Conservation (phyloP, 441 rosid species). For the Lagerstroemia fauriei region DNA sequence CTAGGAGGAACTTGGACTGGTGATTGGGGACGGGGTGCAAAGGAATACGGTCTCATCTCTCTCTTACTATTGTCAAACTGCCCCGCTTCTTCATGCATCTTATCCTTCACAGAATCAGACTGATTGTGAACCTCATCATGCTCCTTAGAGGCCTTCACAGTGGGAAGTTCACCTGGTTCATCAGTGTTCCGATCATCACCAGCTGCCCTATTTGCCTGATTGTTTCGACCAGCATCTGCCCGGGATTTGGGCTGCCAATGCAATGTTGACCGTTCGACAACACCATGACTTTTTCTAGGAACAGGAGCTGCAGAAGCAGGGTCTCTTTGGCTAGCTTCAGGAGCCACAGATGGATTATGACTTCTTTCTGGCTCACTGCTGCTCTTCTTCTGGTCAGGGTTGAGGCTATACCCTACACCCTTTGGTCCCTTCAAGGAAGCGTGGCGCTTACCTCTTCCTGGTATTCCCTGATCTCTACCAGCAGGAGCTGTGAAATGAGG, state of each 20-base stretch:
- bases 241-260: conserved; percentile 84
- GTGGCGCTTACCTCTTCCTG: conserved; percentile 59
- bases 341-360: conserved; percentile 39
- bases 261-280: conserved; percentile 55
- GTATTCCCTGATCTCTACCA: conserved; percentile 56
- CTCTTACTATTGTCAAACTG: conserved; percentile 45
- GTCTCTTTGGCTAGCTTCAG: conserved; percentile 50
- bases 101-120: conserved; percentile 33
- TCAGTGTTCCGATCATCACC: conserved; percentile 42
- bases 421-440: conserved; percentile 51
- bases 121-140: conserved; percentile 35
- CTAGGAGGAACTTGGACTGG: conserved; percentile 36
- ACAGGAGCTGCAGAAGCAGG: conserved; percentile 29
- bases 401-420: conserved; percentile 46
- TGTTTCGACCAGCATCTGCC: conserved; percentile 37
- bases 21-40: conserved; percentile 36
- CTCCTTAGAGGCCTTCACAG: conserved; percentile 48
- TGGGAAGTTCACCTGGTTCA: conserved; percentile 46
- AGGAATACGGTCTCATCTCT: conserved; percentile 43
- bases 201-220: conserved; percentile 42
- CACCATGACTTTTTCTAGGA: conserved; percentile 55
- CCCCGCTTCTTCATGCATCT: conserved; percentile 47
- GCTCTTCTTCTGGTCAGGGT: conserved; percentile 56
- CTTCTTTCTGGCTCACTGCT: conserved; percentile 46
- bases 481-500: conserved; percentile 36